phyloP scores from a whole-genome alignment of 331 rosid species.

The Phaseolus coccineus region DNA sequence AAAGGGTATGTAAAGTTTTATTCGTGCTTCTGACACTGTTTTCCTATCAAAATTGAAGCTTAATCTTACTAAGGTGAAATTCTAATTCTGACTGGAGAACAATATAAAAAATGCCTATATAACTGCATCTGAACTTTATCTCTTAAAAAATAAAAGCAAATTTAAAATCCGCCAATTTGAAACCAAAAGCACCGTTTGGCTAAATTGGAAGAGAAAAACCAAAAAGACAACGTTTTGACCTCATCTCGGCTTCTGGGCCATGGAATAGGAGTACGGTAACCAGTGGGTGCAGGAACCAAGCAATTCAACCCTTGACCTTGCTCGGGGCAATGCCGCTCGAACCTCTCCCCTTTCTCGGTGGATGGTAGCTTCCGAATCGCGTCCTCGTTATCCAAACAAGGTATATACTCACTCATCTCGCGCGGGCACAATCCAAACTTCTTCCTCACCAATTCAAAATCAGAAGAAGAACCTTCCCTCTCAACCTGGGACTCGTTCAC shows the following conservation, averaged over 20 bases:
- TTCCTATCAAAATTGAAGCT: background rate
- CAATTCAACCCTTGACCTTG: constrained; percentile 62
- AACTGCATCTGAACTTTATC: background rate
- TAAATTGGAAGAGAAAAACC: constrained; percentile 1
- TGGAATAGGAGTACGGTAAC: constrained; percentile 71
- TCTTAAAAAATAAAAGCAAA: background rate
- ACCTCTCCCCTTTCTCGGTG: constrained; percentile 67
- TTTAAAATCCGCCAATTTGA: background rate
- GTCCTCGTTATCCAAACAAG: constrained; percentile 83
- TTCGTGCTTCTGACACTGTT: background rate
- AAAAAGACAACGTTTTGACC: constrained; percentile 49
- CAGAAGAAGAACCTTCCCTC: constrained; percentile 32
- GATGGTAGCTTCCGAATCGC: constrained; percentile 67
- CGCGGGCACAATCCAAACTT: constrained; percentile 62
- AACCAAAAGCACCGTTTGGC: constrained; percentile 4
- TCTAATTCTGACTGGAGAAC: background rate
- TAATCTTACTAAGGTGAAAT: background rate
- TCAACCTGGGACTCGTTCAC: constrained; percentile 53
- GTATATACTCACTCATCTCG: constrained; percentile 79
- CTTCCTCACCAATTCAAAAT: constrained; percentile 43
- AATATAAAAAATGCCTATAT: background rate
- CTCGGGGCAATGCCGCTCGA: constrained; percentile 83
- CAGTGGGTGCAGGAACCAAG: constrained; percentile 80
- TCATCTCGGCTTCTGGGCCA: constrained; percentile 92
- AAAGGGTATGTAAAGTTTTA: background rate